phyloP scores from a whole-genome alignment of 805 yeast genomes.

The Saccharomycopsis oosterbeekiorum region DNA sequence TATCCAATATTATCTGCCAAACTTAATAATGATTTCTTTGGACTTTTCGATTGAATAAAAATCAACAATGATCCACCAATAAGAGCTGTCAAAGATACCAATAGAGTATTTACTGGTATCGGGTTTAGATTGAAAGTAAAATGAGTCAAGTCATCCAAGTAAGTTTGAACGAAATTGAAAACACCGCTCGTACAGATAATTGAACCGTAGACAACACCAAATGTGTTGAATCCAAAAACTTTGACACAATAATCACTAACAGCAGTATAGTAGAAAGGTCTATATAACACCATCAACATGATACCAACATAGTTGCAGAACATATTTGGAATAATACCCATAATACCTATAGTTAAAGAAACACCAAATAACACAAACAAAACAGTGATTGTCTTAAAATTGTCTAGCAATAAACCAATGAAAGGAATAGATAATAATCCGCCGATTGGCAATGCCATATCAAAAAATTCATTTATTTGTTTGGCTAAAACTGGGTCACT shows the following conservation, averaged over 20 bases:
- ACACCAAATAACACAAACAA: conserved; percentile 40
- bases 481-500: conserved; percentile 42
- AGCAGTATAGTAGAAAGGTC: conserved; percentile 91
- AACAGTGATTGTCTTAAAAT: conserved; percentile 51
- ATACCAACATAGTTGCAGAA: conserved; percentile 60
- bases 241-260: conserved; percentile 88
- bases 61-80: conserved; percentile 38
- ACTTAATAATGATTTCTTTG: not conserved
- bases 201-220: conserved; percentile 86
- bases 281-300: conserved; percentile 59
- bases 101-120: conserved; percentile 54
- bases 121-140: conserved; percentile 63
- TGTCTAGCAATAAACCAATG: conserved; percentile 72
- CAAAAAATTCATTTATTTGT: conserved; percentile 63
- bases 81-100: conserved; percentile 45
- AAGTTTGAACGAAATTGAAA: conserved; percentile 64
- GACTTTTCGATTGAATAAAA: conserved; percentile 26
- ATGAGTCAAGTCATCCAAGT: conserved; percentile 64
- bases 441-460: conserved; percentile 79
- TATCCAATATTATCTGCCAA: not conserved
- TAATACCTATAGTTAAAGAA: conserved; percentile 57
- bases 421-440: conserved; percentile 82
- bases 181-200: conserved; percentile 75
- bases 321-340: conserved; percentile 48
- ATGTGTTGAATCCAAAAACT: conserved; percentile 85